These are phyloP conservation scores for Fusarium secorum DNA, from an alignment of 2,329 filamentous ascomycete genomes.

Conservation along the genomic window DNA sequence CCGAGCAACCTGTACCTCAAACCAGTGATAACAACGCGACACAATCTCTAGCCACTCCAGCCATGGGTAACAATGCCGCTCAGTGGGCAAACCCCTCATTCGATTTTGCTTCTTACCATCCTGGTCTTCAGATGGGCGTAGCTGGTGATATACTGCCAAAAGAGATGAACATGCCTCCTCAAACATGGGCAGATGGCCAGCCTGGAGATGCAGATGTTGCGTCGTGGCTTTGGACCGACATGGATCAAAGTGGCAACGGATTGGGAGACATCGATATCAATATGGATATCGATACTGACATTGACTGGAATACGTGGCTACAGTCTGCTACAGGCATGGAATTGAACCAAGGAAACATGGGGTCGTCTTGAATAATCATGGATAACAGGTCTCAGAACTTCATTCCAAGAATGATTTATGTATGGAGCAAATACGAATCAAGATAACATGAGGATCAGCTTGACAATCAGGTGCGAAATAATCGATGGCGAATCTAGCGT, in stretches of 20 bases:
- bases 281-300: slow-evolving; percentile 43
- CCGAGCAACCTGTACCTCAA: not conserved
- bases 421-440: not conserved
- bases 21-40: accelerated
- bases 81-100: not conserved
- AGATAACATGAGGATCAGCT: too few species aligned
- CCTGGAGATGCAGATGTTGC: slow-evolving; percentile 29
- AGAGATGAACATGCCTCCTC: not conserved
- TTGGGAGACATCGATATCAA: slow-evolving; percentile 40
- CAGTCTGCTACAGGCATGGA: slow-evolving; percentile 46
- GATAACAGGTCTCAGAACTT: not conserved
- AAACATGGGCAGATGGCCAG: not conserved
- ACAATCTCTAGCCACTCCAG: not conserved
- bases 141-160: too few species aligned
- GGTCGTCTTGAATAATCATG: not conserved
- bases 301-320: slow-evolving; percentile 51
- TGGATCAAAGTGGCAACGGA: slow-evolving; percentile 42
- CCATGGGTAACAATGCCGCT: not conserved
- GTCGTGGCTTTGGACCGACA: slow-evolving; percentile 47
- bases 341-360: not conserved
- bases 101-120: not conserved
- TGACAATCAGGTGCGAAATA: too few species aligned
- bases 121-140: not conserved
- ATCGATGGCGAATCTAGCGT: accelerated
- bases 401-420: not conserved